Conservation (phyloP, 768 basidiomycete species). For the Fomitopsis serialis region DNA sequence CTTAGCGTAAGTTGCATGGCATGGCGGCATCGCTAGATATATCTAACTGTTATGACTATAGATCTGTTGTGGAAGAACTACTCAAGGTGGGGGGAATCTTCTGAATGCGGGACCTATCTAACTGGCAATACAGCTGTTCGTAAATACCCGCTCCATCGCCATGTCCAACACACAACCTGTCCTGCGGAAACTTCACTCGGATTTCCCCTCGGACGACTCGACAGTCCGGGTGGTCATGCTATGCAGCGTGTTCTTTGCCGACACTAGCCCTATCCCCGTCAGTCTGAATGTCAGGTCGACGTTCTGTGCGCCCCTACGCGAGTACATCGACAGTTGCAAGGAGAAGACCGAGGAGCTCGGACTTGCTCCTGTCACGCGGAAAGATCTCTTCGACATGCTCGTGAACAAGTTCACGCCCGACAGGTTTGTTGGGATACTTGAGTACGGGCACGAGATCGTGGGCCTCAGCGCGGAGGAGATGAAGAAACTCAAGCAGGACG, state of each 20-base stretch:
- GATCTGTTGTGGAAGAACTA: conserved; percentile 56
- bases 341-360: conserved; percentile 50
- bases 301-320: conserved; percentile 1
- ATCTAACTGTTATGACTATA: conserved; percentile 13
- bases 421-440: conserved; percentile 41
- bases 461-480: conserved; percentile 39
- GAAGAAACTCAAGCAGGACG: conserved; percentile 48
- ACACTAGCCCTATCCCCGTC: conserved; percentile 17
- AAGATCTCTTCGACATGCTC: conserved; percentile 59
- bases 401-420: conserved; percentile 68
- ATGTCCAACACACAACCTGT: conserved; percentile 40
- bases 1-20: conserved; percentile 42
- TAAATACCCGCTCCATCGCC: conserved; percentile 63
- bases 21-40: background rate
- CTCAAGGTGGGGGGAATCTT: conserved; percentile 66
- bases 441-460: conserved; percentile 42
- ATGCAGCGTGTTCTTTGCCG: conserved; percentile 54
- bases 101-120: conserved; percentile 44
- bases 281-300: conserved; percentile 18
- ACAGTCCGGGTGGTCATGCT: conserved; percentile 68
- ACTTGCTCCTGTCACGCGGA: conserved; percentile 48
- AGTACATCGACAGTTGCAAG: conserved; percentile 20
- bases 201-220: conserved; percentile 59
- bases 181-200: conserved; percentile 56
- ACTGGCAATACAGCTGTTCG: conserved; percentile 48